Evolutionary conservation across 2,329 filamentous ascomycete genomes (phyloP).

Genomic region (Chaetomium globosum): DNA sequence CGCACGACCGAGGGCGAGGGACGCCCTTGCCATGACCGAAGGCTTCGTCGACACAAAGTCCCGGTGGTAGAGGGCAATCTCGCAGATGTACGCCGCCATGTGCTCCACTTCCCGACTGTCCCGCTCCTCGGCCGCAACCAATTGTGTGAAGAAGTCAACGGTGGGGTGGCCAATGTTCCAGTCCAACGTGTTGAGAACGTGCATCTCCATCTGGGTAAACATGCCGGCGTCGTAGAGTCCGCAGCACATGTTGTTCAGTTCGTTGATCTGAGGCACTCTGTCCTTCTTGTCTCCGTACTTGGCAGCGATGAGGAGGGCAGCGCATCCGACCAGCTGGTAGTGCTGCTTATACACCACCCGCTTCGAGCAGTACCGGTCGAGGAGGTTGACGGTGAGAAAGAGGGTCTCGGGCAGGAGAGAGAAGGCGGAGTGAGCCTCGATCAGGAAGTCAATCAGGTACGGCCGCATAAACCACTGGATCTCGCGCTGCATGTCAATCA

Average conservation of each 20-base stretch:
- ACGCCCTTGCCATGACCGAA: slow-evolving; percentile 85
- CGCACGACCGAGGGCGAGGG: slow-evolving; percentile 81
- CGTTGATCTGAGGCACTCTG: slow-evolving; percentile 93
- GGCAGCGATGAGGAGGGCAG: slow-evolving; percentile 90
- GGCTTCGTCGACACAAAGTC: slow-evolving; percentile 94
- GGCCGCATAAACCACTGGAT: slow-evolving; percentile 99
- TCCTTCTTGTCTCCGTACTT: slow-evolving; percentile 99
- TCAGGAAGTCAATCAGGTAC: slow-evolving; percentile 95
- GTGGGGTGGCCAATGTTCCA: slow-evolving; percentile 97
- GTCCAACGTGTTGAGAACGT: slow-evolving; percentile 94
- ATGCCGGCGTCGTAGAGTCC: slow-evolving; percentile 97
- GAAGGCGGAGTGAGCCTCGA: slow-evolving; percentile 95
- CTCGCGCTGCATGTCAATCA: slow-evolving; percentile 98
- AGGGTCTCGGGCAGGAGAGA: slow-evolving; percentile 91
- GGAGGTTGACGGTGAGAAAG: slow-evolving; percentile 92
- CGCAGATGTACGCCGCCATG: slow-evolving; percentile 91
- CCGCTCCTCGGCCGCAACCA: slow-evolving; percentile 78
- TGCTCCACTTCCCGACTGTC: slow-evolving; percentile 87
- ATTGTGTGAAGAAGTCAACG: slow-evolving; percentile 87
- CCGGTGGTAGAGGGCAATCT: slow-evolving; percentile 93
- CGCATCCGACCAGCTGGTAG: slow-evolving; percentile 96
- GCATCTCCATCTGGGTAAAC: slow-evolving; percentile 99
- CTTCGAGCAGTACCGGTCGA: slow-evolving; percentile 97
- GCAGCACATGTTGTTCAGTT: slow-evolving; percentile 99
- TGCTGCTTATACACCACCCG: slow-evolving; percentile 98